Base-by-base conservation (phyloP, 768 basidiomycete genomes). In the Lactifluus piperatus region DNA sequence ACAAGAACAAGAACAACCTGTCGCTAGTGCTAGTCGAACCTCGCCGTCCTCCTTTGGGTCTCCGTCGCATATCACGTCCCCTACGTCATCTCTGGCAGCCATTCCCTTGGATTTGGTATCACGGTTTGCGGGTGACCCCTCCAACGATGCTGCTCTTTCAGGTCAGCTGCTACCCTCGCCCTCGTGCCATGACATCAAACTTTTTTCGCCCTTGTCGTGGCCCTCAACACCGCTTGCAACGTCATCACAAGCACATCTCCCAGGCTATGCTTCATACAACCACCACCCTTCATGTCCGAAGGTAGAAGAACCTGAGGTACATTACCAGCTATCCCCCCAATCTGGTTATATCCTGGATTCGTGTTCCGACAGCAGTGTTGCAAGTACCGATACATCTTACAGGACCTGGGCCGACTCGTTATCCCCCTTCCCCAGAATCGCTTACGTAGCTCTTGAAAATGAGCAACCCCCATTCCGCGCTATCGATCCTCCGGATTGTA, bases 311-410 rank as follows among this genome's bases (percentile, higher is more conserved):
- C 27, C 26, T 22, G 41, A 37, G 5, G 53, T 32, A n/a, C 52
- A 18, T 30, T 18, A 39, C 18, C 27, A 41, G 30, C 22, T 39
- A 37, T 20, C 16, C 6, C 53, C 26, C 9, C 48, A 18, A 41
- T 20, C 50, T 13, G 58, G 55, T 26, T 50, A 37, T 24, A n/a
- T 34, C 5, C 22, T 22, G 22, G 58, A 55, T 55, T 60, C 43
- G 18, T 36, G 48, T n/a, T 55, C 54, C 22, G 54, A 51, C 43
- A 20, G 34, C 13, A 51, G 48, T 43, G 26, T 43, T 43, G 37
- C 46, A 11, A 44, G 22, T 24, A 34, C 52, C 10, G 24, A 26
- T 26, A 18, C 53, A 37, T 27, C 39, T 44, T 44, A 44, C 18
- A 52, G 26, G 27, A 53, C 29, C 29, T 60, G 41, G 48, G 18